Evolutionary conservation across 768 basidiomycete genomes (phyloP).

Genomic region (Glaciozyma martinii): DNA sequence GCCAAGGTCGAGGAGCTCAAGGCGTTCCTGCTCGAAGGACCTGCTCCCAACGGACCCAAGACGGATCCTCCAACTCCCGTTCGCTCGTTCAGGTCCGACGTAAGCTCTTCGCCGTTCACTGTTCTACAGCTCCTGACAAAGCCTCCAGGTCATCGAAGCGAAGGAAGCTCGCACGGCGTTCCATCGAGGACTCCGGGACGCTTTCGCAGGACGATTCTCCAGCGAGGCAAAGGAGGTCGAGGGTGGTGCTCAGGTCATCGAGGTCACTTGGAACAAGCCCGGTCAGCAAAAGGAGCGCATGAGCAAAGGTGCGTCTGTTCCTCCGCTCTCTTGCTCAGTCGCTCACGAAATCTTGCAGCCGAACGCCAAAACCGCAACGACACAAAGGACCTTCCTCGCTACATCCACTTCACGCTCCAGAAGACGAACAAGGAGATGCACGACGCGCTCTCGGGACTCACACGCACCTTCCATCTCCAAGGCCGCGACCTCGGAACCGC

Average conservation of each 20-base stretch:
- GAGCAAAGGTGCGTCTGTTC: not conserved
- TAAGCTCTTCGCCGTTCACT: slow-evolving; percentile 25
- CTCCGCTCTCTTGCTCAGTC: not conserved
- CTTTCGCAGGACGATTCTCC: slow-evolving; percentile 76
- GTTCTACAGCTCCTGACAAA: not conserved
- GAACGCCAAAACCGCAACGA: not conserved
- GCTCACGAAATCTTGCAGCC: not conserved
- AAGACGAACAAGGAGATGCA: slow-evolving; percentile 98
- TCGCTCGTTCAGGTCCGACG: slow-evolving; percentile 13
- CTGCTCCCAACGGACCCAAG: slow-evolving; percentile 3
- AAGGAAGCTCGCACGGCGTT: slow-evolving; percentile 73
- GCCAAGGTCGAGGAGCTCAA: slow-evolving; percentile 43
- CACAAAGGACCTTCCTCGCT: slow-evolving; percentile 47
- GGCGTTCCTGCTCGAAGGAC: slow-evolving; percentile 38
- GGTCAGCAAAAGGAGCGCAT: not conserved
- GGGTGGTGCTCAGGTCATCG: slow-evolving; percentile 14
- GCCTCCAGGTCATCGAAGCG: slow-evolving; percentile 45
- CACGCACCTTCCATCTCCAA: slow-evolving; percentile 59
- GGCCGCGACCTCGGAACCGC: slow-evolving; percentile 78
- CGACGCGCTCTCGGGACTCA: slow-evolving; percentile 73
- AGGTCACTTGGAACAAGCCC: slow-evolving; percentile 7
- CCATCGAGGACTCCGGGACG: slow-evolving; percentile 67
- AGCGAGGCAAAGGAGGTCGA: slow-evolving; percentile 52
- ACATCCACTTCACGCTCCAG: slow-evolving; percentile 91
- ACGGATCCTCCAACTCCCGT: not conserved